Base-by-base conservation (phyloP, 2,329 filamentous ascomycete species). In the Herpotrichia juniperi region DNA sequence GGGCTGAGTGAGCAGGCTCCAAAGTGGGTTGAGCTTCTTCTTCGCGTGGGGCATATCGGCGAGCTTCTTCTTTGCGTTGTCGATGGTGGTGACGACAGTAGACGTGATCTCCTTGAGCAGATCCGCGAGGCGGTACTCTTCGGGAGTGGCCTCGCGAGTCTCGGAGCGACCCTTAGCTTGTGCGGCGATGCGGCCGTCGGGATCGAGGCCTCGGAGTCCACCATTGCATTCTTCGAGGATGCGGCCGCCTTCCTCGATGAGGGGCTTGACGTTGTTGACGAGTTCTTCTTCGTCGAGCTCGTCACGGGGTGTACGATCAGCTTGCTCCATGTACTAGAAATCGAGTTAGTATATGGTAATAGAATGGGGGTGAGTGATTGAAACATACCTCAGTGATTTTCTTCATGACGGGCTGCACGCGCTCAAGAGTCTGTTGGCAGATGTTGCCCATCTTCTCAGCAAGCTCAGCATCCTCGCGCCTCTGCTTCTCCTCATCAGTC, bases 11-110 rank as follows among this genome's bases (percentile, higher is more conserved):
- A 94, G 79, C 43, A 96, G 80, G 25, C 80, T 86, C 91, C 92
- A 96, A 25, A 97, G 85, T 10, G 93, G 92, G 78, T 93, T 96
- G 54, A 96, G 83, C 79, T 93, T 87, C 82, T 96, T 93, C 87
- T 96, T 96, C 37, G 91, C 93, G 62, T 96, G 89, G 5, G 93
- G 92, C 90, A 96, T 94, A 68, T 90, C 89, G 67, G 89, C 86
- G 55, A 96, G 89, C 80, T 90, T 90, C 79, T 88, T 90, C 85
- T 93, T 94, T 22, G 90, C 89, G 58, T 88, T 87, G 68, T 97
- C 92, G 62, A 97, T 93, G 21, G 88, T 91, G 65, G 87, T 86
- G 42, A 89, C 87, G 19, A 97, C 89, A 22, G 85, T 87, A 17
- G 87, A 87, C 0, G 92, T 93, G 53, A 96, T 82, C 77, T 91